phyloP scores from a whole-genome alignment of 805 yeast species.

The Kluyveromyces starmeri region DNA sequence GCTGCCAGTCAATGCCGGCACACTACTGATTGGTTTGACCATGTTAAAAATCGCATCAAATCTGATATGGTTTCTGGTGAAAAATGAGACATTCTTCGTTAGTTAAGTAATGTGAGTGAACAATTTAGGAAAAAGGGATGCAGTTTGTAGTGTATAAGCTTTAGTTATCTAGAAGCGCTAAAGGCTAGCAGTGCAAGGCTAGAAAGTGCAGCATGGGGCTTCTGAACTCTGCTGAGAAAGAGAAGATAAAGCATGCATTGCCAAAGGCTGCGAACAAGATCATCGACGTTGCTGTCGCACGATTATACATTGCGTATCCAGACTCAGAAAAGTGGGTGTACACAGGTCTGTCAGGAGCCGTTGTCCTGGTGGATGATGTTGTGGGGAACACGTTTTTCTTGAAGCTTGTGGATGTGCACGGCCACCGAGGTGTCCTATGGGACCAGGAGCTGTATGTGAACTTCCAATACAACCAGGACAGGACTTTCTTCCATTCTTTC shows the following conservation, averaged over 20 bases:
- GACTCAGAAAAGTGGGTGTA: constrained; percentile 71
- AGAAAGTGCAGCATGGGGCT: constrained; percentile 31
- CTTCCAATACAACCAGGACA: constrained; percentile 85
- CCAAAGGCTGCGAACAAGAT: constrained; percentile 86
- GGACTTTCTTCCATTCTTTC: constrained; percentile 90
- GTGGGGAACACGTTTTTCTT: constrained; percentile 92
- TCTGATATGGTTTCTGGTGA: no score
- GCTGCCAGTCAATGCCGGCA: no score
- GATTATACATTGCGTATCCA: constrained; percentile 86
- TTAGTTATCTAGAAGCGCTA: no score
- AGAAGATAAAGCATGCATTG: constrained; percentile 76
- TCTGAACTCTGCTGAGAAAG: constrained; percentile 59
- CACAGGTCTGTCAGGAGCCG: constrained; percentile 86
- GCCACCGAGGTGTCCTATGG: constrained; percentile 86
- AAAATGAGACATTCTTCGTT: no score
- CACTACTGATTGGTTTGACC: no score
- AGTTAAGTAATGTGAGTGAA: no score
- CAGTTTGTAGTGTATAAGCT: no score
- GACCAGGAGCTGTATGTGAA: constrained; percentile 90
- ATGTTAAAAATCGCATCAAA: no score
- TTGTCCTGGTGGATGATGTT: constrained; percentile 78
- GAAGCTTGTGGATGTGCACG: constrained; percentile 77
- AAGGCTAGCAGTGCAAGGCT: background rate
- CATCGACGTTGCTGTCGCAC: constrained; percentile 82
- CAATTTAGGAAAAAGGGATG: no score